Percentiles rank a stretch among this genome's conserved stretches.
These are phyloP conservation scores for Diaporthe helianthi DNA, from an alignment of 2,329 filamentous ascomycete genomes.

Conservation along the genomic window DNA sequence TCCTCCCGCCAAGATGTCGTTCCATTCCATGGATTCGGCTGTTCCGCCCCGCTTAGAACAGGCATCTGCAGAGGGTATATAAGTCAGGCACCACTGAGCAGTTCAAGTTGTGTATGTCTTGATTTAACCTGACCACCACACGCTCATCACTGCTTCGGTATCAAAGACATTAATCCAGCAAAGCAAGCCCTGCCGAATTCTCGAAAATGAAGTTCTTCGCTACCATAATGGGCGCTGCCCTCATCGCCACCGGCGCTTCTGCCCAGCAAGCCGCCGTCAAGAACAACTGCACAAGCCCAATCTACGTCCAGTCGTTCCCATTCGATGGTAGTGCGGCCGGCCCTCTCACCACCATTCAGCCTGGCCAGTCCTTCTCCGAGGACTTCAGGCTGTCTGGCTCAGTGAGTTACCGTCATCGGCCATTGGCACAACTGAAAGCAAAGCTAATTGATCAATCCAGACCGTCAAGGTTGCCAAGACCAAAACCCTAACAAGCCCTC, in stretches of 20 bases:
- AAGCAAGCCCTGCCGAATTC: background rate
- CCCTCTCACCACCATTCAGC: conserved; percentile 43
- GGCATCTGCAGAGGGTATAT: background rate
- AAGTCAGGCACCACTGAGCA: background rate
- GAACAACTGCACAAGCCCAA: conserved; percentile 44
- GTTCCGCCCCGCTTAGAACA: background rate
- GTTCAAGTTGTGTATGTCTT: background rate
- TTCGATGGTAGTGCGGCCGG: conserved; percentile 44
- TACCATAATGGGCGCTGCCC: conserved; percentile 41
- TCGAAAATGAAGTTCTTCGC: conserved; percentile 43
- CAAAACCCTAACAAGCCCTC: conserved; percentile 45
- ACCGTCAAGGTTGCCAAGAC: conserved; percentile 51
- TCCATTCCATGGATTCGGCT: conserved; percentile 10
- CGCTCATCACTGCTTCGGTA: background rate
- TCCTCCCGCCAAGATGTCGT: conserved; percentile 20
- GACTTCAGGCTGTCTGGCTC: conserved; percentile 46
- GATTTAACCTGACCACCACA: background rate
- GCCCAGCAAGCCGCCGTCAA: conserved; percentile 47
- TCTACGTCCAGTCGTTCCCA: conserved; percentile 50
- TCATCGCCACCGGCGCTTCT: conserved; percentile 43
- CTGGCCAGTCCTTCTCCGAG: conserved; percentile 47
- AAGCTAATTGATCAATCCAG: conserved; percentile 36
- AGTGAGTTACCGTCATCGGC: conserved; percentile 38
- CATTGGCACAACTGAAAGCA: background rate
- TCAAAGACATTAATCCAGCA: no score